Conservation (phyloP, 148 eudicot species). For the Vaccinium vitisidaea region DNA sequence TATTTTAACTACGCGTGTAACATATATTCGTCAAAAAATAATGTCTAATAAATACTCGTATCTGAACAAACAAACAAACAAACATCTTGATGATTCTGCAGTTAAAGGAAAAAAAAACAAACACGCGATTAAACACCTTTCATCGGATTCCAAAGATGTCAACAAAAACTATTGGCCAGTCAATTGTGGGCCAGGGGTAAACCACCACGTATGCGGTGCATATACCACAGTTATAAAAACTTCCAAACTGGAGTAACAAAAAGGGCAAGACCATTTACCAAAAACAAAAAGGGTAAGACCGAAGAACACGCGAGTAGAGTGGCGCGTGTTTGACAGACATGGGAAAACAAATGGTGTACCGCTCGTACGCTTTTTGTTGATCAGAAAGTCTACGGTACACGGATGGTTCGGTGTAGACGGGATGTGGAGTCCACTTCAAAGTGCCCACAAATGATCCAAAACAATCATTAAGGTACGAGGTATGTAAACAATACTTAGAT, state of each 20-base stretch:
- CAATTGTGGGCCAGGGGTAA: not conserved
- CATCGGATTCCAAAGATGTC: too few species aligned
- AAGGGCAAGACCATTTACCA: not conserved
- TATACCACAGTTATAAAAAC: conserved; percentile 9
- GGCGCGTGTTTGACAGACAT: not conserved
- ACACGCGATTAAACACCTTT: too few species aligned
- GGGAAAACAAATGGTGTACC: not conserved
- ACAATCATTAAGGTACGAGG: too few species aligned
- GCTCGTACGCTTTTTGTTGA: too few species aligned
- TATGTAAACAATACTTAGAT: too few species aligned
- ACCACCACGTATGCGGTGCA: conserved; percentile 26
- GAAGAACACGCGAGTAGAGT: not conserved
- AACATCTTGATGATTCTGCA: too few species aligned
- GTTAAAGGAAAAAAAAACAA: too few species aligned
- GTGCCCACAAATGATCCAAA: too few species aligned
- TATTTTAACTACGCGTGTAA: not conserved
- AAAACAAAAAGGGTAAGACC: not conserved
- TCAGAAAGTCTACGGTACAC: too few species aligned
- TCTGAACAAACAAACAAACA: too few species aligned
- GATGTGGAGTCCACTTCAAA: too few species aligned
- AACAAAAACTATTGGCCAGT: not conserved
- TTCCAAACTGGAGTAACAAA: not conserved
- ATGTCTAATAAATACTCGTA: not conserved
- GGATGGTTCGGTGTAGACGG: too few species aligned
- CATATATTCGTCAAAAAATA: not conserved